phyloP scores from a whole-genome alignment of 1,139 yeast species.

The Geotrichum europaeum region DNA sequence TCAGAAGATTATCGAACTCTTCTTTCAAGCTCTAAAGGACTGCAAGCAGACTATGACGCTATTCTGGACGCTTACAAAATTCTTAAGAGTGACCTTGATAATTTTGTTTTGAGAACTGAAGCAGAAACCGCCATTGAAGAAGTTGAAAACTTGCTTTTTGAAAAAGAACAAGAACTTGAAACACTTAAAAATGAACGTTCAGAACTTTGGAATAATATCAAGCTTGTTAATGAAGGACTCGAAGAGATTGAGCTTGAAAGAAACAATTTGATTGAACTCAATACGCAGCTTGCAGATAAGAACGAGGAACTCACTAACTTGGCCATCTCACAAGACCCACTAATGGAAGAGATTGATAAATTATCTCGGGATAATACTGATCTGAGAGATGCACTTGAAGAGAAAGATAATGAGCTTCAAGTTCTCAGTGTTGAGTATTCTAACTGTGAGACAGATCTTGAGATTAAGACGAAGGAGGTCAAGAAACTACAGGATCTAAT shows the following conservation, averaged over 20 bases:
- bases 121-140: constrained; percentile 10
- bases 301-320: constrained; percentile 7
- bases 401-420: constrained; percentile 9
- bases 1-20: constrained; percentile 3
- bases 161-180: constrained; percentile 9
- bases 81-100: constrained; percentile 3
- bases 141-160: constrained; percentile 8
- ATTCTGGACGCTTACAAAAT: constrained; percentile 1
- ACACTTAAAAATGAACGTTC: constrained; percentile 5
- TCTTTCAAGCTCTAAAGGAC: background rate
- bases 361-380: background rate
- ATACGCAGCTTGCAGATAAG: background rate
- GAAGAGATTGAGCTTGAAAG: constrained; percentile 5
- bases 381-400: background rate
- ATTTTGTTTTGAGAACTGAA: constrained; percentile 4
- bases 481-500: constrained; percentile 12
- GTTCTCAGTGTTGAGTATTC: constrained; percentile 6
- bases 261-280: background rate
- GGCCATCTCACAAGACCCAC: background rate
- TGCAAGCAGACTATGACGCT: constrained; percentile 6
- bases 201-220: constrained; percentile 3
- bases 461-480: constrained; percentile 5
- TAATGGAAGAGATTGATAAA: background rate
- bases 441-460: constrained; percentile 13
- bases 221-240: constrained; percentile 9